phyloP scores from a whole-genome alignment of 2,329 filamentous ascomycete species.

The Metarhizium brunneum region DNA sequence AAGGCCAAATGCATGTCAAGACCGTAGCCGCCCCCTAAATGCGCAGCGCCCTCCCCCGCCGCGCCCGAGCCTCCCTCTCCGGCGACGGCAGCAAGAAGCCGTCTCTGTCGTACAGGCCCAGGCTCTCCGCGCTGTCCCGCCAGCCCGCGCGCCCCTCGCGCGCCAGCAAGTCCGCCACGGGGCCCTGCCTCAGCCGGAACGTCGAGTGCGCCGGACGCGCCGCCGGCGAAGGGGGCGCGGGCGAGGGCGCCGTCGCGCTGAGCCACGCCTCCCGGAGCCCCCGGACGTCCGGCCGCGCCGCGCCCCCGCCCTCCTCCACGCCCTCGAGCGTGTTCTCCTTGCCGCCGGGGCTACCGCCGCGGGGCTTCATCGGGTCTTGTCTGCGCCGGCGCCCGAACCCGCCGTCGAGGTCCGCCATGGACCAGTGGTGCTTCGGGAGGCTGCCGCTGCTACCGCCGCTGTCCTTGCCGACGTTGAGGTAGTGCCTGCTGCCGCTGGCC shows the following conservation, averaged over 20 bases:
- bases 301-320: too few species aligned
- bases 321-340: conserved; percentile 17
- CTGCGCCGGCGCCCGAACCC: conserved; percentile 7
- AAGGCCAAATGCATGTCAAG: too few species aligned
- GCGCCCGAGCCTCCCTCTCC: conserved; percentile 17
- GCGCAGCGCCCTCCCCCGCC: neutral
- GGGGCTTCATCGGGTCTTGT: neutral
- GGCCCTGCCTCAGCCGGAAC: conserved; percentile 14
- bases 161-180: conserved; percentile 17
- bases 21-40: neutral
- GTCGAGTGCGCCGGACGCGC: neutral
- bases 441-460: neutral
- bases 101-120: conserved; percentile 35
- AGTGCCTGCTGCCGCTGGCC: conserved; percentile 33
- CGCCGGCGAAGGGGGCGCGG: neutral
- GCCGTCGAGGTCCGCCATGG: neutral
- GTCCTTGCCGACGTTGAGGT: conserved; percentile 32
- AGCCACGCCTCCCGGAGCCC: too few species aligned
- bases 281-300: too few species aligned
- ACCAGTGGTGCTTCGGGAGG: conserved; percentile 12
- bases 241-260: neutral
- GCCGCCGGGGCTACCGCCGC: conserved; percentile 2
- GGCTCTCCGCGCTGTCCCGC: conserved; percentile 25
- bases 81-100: conserved; percentile 36
- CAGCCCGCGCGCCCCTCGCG: conserved; percentile 14